A percentile compares a stretch with the other conserved stretches of the same genome.
Evolutionary conservation across 2,329 filamentous ascomycete genomes (phyloP).

Genomic region (Cyphellophora attinorum): DNA sequence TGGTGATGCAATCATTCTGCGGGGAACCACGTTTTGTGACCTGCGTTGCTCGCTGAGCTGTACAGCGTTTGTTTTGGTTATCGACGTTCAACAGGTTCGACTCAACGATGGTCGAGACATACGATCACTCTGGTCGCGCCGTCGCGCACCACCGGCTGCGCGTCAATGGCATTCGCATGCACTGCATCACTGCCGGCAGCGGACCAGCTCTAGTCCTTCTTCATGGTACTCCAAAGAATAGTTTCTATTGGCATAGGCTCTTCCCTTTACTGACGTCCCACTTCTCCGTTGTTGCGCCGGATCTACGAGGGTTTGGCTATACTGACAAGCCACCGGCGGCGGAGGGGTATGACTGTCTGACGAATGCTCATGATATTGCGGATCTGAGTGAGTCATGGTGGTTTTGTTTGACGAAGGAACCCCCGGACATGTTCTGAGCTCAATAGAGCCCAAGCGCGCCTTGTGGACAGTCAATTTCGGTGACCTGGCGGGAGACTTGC

Average conservation of each 20-base stretch:
- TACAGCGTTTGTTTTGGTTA: neutral
- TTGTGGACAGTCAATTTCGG: too few relatives aligned
- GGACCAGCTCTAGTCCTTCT: slow-evolving; percentile 37
- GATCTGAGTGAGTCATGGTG: slow-evolving; percentile 27
- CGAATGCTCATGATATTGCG: slow-evolving; percentile 41
- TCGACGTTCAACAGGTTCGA: neutral
- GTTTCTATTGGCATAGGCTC: slow-evolving; percentile 44
- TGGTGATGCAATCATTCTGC: slow-evolving; percentile 1
- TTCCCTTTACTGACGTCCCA: slow-evolving; percentile 27
- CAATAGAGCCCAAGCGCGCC: too few relatives aligned
- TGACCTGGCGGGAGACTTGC: too few relatives aligned
- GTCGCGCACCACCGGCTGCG: slow-evolving; percentile 2
- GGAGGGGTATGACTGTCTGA: slow-evolving; percentile 25
- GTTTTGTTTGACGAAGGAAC: too few relatives aligned
- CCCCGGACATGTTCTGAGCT: too few relatives aligned
- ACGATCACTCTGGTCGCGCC: slow-evolving; percentile 3
- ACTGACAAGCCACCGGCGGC: slow-evolving; percentile 36
- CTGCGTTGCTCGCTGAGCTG: neutral
- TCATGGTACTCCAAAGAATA: slow-evolving; percentile 45
- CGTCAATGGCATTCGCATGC: slow-evolving; percentile 29
- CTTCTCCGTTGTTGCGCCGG: slow-evolving; percentile 37
- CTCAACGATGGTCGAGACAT: slow-evolving; percentile 2
- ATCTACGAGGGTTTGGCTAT: slow-evolving; percentile 43
- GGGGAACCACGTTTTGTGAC: neutral
- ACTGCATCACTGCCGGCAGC: slow-evolving; percentile 29